Conservation (phyloP, 306 rosid genomes). For the Inga oerstediana region DNA sequence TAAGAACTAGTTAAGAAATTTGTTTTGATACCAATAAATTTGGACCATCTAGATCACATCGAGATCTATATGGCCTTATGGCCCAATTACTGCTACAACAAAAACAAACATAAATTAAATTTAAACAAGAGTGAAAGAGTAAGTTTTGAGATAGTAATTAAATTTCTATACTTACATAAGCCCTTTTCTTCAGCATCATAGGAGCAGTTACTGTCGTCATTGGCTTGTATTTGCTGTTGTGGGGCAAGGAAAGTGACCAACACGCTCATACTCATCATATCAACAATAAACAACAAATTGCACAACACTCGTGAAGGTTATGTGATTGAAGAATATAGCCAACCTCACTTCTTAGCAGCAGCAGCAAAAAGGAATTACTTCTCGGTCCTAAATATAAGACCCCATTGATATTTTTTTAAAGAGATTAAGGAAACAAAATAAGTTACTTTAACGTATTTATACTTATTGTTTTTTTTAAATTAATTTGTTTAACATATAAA, state of each 20-base stretch:
- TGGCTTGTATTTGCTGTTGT: conserved; percentile 73
- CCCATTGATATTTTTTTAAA: too few relatives aligned
- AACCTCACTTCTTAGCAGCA: not conserved
- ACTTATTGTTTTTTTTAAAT: too few relatives aligned
- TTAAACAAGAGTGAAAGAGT: not conserved
- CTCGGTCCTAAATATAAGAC: too few relatives aligned
- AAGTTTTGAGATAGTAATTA: not conserved
- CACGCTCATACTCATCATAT: conserved; percentile 2
- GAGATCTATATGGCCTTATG: not conserved
- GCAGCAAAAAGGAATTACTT: not conserved
- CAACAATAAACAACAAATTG: conserved; percentile 45
- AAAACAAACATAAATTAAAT: not conserved
- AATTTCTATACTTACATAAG: not conserved
- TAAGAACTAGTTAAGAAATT: too few relatives aligned
- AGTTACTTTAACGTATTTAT: too few relatives aligned
- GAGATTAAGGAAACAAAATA: too few relatives aligned
- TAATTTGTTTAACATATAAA: too few relatives aligned
- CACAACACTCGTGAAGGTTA: conserved; percentile 21
- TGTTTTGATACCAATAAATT: too few relatives aligned
- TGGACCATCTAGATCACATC: too few relatives aligned
- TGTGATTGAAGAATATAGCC: conserved; percentile 26
- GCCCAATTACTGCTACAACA: not conserved
- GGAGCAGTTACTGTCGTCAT: conserved; percentile 65
- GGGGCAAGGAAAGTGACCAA: conserved; percentile 79
- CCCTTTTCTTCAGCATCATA: conserved; percentile 57